A percentile compares a stretch with the other conserved stretches of the same genome.
Conservation (phyloP, 176 grass and related monocot species). For the Leersia perrieri region DNA sequence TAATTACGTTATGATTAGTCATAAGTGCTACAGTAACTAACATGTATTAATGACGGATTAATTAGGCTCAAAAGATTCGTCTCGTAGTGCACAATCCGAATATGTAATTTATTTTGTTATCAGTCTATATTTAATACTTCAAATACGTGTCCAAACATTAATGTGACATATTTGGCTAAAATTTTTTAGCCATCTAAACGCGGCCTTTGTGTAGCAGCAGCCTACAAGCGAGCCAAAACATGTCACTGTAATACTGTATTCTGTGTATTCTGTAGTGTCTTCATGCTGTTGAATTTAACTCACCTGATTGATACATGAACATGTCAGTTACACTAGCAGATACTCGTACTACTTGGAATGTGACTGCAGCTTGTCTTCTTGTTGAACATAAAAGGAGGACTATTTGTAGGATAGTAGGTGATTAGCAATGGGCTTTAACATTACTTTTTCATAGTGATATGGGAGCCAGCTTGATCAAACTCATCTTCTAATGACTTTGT, state of each 20-base stretch:
- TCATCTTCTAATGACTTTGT: background rate
- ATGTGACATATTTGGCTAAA: too few relatives aligned
- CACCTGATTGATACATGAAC: background rate
- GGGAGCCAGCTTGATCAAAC: background rate
- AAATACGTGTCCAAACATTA: too few relatives aligned
- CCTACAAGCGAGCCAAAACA: background rate
- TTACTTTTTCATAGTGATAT: background rate
- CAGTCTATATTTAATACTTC: too few relatives aligned
- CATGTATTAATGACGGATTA: too few relatives aligned
- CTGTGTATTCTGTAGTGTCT: background rate
- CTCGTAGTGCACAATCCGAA: too few relatives aligned
- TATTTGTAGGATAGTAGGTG: background rate
- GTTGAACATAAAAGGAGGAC: background rate
- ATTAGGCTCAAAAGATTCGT: too few relatives aligned
- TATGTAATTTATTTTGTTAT: too few relatives aligned
- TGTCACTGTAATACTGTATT: too few relatives aligned
- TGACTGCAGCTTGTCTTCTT: background rate
- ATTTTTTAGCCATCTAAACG: too few relatives aligned
- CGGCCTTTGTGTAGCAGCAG: slow-evolving; percentile 23
- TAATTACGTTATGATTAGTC: too few relatives aligned
- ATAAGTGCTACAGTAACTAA: too few relatives aligned
- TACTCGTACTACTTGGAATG: background rate
- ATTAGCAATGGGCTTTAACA: slow-evolving; percentile 2
- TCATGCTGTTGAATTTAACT: background rate
- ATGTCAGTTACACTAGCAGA: background rate